phyloP scores from a whole-genome alignment of 2,329 filamentous ascomycete species.

The Aspergillus transmontanensis region DNA sequence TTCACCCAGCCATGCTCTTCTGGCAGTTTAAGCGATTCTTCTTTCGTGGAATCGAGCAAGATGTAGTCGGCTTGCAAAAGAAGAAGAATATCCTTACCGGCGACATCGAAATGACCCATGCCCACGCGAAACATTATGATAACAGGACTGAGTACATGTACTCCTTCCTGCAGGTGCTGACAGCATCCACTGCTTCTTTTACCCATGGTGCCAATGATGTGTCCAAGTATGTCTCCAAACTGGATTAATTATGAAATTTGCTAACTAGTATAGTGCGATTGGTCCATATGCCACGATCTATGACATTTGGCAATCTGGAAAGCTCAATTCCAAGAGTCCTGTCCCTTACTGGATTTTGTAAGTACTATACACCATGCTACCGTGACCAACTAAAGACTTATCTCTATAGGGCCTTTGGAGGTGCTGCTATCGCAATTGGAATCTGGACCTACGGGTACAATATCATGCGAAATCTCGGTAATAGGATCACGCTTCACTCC shows the following conservation, averaged over 20 bases:
- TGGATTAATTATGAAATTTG: too few species aligned
- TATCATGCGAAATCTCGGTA: slow-evolving; percentile 24
- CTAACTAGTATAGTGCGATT: slow-evolving; percentile 15
- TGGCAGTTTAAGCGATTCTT: slow-evolving; percentile 18
- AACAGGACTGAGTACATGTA: slow-evolving; percentile 23
- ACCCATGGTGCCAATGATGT: slow-evolving; percentile 25
- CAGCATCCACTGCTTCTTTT: slow-evolving; percentile 20
- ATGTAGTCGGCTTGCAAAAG: slow-evolving; percentile 19
- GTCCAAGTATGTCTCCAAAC: slow-evolving; percentile 16
- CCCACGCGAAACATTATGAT: slow-evolving; percentile 19
- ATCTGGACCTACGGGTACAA: slow-evolving; percentile 26
- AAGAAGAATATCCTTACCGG: slow-evolving; percentile 20
- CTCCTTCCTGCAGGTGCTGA: slow-evolving; percentile 22
- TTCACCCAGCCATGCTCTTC: slow-evolving; percentile 18
- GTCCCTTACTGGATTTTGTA: slow-evolving; percentile 24
- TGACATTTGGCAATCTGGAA: slow-evolving; percentile 15
- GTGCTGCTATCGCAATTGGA: slow-evolving; percentile 18
- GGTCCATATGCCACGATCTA: slow-evolving; percentile 25
- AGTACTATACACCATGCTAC: not conserved
- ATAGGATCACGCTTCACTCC: slow-evolving; percentile 22
- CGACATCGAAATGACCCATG: slow-evolving; percentile 21
- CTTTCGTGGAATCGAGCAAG: slow-evolving; percentile 22
- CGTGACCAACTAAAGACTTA: not conserved
- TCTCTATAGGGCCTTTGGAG: slow-evolving; percentile 17
- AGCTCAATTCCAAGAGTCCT: slow-evolving; percentile 13